Conservation (phyloP, 345 rosid species). For the Mangifera indica region DNA sequence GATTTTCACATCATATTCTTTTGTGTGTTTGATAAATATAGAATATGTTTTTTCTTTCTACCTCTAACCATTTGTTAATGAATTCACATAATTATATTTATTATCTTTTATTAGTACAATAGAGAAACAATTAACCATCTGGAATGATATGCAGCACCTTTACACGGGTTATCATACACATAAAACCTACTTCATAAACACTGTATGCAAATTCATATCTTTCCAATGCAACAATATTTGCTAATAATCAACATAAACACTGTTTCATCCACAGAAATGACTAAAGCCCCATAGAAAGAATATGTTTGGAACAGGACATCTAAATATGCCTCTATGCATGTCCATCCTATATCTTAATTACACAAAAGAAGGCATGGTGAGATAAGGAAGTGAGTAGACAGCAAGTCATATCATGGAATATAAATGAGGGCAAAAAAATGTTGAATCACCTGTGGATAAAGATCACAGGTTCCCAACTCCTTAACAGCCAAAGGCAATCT, state of each 20-base stretch:
- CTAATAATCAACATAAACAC: not conserved
- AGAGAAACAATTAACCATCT: not conserved
- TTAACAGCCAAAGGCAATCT: conserved; percentile 96
- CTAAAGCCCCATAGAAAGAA: not conserved
- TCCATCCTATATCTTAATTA: conserved; percentile 19
- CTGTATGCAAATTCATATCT: not conserved
- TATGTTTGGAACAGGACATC: not conserved
- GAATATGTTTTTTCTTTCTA: not conserved
- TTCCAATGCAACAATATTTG: not conserved
- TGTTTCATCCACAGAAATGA: not conserved
- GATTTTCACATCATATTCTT: not conserved
- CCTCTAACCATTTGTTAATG: not conserved
- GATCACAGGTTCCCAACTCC: conserved; percentile 99
- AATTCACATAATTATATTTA: no score
- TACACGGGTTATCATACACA: not conserved
- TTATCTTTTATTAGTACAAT: not conserved
- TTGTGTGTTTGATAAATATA: not conserved
- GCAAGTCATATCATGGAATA: not conserved
- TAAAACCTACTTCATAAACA: conserved; percentile 9
- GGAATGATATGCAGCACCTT: not conserved
- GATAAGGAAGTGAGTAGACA: not conserved
- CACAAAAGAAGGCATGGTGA: not conserved
- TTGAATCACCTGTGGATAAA: conserved; percentile 91
- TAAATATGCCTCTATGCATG: conserved; percentile 11
- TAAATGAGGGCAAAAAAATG: conserved; percentile 24